Evolutionary conservation across 208 protist genomes (phyloP).

Genomic region (Leishmania amazonensis): DNA sequence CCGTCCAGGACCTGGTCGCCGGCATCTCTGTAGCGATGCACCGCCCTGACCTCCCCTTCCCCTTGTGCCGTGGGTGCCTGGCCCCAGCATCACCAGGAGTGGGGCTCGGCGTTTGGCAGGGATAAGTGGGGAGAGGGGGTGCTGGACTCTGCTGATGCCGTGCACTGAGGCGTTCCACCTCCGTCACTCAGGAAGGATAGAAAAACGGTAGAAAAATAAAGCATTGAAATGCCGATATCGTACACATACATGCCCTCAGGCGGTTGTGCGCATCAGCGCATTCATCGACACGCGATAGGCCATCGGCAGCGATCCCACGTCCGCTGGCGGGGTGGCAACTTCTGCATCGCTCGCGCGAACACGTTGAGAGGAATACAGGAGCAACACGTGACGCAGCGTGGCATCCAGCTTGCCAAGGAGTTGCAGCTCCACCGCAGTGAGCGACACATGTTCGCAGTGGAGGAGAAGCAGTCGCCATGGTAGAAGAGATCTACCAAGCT

Average conservation of each 20-base stretch:
- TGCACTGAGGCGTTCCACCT: not conserved
- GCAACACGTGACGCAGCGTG: slow-evolving; percentile 15
- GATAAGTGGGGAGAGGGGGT: not conserved
- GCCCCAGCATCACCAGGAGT: not conserved
- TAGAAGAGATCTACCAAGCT: slow-evolving; percentile 34
- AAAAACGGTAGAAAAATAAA: not conserved
- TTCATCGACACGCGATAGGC: slow-evolving; percentile 1
- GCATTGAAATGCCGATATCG: not conserved
- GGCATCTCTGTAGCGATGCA: not conserved
- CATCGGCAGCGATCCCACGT: not conserved
- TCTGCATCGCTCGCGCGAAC: not conserved
- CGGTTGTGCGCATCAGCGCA: not conserved
- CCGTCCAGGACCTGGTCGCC: not conserved
- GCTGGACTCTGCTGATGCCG: not conserved
- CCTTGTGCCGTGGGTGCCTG: not conserved
- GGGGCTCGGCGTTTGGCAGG: not conserved
- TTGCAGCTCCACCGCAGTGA: slow-evolving; percentile 13
- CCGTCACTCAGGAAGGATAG: not conserved
- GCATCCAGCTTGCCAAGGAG: slow-evolving; percentile 18
- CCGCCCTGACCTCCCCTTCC: not conserved
- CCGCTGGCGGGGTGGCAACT: not conserved
- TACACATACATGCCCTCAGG: not conserved
- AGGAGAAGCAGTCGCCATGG: slow-evolving; percentile 23
- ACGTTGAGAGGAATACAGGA: not conserved
- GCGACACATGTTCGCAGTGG: not conserved